Evolutionary conservation across 2,329 filamentous ascomycete species (phyloP), one percentile per base, ranked within the genome.

Genomic region (Onygenales sp.): DNA sequence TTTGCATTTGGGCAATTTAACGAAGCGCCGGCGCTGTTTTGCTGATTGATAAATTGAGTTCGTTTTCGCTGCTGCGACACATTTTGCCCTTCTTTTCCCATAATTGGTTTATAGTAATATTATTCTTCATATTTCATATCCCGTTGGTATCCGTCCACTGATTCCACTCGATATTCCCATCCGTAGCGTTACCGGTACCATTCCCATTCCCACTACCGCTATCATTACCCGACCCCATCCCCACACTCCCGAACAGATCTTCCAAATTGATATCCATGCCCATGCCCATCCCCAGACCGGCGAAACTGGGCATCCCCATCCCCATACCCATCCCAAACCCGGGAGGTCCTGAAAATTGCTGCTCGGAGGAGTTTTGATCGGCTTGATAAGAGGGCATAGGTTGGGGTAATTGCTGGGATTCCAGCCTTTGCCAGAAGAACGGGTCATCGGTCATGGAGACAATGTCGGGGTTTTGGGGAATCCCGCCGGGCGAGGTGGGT

Each of bases 181-280:
- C 43, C 21, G 43, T 1, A 10, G 43, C 43, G 21, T 27, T 27
- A 3, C 13, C 33, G n/a, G 5, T 11, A 10, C 35, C 8, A 13
- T 13, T 27, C 38, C 48, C 14, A 17, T 36, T 10, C 36, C 48
- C 5, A 14, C 10, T n/a, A 7, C 48, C 17, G 6, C n/a, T 17
- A 31, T 42, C 49, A 35, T 14, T 27, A 1, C 27, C 49, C 2
- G 32, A 11, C 4, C 49, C 33, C 9, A 14, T 14, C 7, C 31
- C 33, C n/a, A 39, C 14, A 43, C 64, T 72, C 32, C 70, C 71
- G 39, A 72, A 70, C n/a, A 73, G 59, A 52, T 74, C 70, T 44
- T 72, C 71, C 51, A 71, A 62, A 9, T 66, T 64, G 13, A 71
- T 63, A 2, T 67, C 65, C 41, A 70, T 52, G 42, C 51, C 66